phyloP scores from a whole-genome alignment of 164 flowering plant species.

The Buxus sempervirens region DNA sequence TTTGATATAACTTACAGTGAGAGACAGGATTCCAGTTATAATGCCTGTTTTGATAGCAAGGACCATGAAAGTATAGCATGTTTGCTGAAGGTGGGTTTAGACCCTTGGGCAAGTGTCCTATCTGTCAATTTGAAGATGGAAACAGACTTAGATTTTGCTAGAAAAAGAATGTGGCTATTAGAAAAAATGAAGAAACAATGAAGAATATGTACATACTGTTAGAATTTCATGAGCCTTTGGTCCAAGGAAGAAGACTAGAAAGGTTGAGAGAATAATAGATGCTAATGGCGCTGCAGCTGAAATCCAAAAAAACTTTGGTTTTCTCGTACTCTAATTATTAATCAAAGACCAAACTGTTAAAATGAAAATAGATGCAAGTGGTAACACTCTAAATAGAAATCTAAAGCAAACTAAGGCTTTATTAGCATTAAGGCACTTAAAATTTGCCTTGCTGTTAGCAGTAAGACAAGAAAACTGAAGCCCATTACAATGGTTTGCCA shows the following conservation, averaged over 20 bases:
- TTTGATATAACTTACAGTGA: constrained; percentile 49
- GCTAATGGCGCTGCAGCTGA: constrained; percentile 66
- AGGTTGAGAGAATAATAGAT: constrained; percentile 56
- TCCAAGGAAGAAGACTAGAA: too few relatives aligned
- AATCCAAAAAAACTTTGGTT: constrained; percentile 60
- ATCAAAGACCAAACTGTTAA: not conserved
- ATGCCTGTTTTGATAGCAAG: too few relatives aligned
- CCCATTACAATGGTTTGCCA: constrained; percentile 68
- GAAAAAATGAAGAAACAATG: not conserved
- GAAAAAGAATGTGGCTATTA: not conserved
- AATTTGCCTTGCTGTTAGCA: constrained; percentile 52
- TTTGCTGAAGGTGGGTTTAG: constrained; percentile 69
- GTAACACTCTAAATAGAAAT: not conserved
- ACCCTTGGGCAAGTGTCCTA: constrained; percentile 72
- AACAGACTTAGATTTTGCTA: not conserved
- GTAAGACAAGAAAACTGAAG: constrained; percentile 40
- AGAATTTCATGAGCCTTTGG: constrained; percentile 36
- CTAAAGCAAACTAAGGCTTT: too few relatives aligned
- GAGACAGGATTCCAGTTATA: constrained; percentile 63
- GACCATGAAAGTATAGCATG: too few relatives aligned
- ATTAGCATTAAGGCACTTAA: too few relatives aligned
- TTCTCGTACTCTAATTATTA: constrained; percentile 41
- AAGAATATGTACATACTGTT: constrained; percentile 31
- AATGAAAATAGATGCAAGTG: not conserved
- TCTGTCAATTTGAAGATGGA: constrained; percentile 29